Conservation (phyloP, 768 basidiomycete genomes). For the Russula lepida region DNA sequence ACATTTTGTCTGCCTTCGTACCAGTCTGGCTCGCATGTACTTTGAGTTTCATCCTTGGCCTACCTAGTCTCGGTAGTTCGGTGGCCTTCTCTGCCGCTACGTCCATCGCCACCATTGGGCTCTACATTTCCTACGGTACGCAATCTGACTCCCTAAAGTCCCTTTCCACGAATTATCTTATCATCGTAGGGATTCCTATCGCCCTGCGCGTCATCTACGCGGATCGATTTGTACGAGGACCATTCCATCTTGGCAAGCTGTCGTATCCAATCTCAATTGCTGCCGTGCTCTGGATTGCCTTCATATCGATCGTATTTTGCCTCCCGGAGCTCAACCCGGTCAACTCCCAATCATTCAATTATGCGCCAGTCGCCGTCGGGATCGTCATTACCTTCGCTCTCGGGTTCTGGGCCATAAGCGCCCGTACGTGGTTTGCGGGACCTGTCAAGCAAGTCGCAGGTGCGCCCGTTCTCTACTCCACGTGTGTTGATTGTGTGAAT, state of each 20-base stretch:
- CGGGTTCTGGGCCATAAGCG: constrained; percentile 34
- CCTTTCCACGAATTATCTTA: neutral
- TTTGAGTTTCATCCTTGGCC: constrained; percentile 63
- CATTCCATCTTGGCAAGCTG: constrained; percentile 60
- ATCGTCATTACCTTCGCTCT: constrained; percentile 36
- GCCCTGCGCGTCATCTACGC: constrained; percentile 55
- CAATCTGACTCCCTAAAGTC: neutral
- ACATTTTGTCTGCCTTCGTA: neutral
- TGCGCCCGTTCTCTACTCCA: neutral
- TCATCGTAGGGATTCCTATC: constrained; percentile 50
- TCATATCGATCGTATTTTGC: constrained; percentile 68
- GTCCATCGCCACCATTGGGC: constrained; percentile 62
- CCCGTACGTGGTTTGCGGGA: constrained; percentile 65
- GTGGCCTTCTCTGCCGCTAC: constrained; percentile 58
- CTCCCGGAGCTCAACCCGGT: constrained; percentile 66
- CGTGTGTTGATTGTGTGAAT: neutral
- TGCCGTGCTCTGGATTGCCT: constrained; percentile 59
- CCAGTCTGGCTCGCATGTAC: constrained; percentile 74
- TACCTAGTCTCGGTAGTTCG: constrained; percentile 63
- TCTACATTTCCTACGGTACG: constrained; percentile 67
- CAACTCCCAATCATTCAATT: constrained; percentile 63
- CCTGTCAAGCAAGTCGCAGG: constrained; percentile 53
- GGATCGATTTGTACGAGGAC: constrained; percentile 52
- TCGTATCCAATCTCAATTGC: constrained; percentile 52
- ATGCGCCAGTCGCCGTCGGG: constrained; percentile 65